phyloP scores from a whole-genome alignment of 1,139 yeast genomes.

The Candida sanyaensis region DNA sequence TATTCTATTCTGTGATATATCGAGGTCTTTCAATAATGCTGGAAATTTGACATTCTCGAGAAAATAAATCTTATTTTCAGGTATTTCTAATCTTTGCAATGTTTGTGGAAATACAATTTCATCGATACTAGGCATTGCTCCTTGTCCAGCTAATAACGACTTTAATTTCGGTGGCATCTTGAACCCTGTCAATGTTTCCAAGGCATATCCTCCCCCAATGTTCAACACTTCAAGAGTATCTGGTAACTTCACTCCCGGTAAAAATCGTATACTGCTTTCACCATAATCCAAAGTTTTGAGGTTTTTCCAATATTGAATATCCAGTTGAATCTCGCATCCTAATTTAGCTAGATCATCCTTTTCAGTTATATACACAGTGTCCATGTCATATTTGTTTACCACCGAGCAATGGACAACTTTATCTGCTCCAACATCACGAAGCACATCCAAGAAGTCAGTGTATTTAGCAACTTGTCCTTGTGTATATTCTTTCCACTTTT shows the following conservation, averaged over 20 bases:
- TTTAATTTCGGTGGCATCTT: slow-evolving; percentile 39
- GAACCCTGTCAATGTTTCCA: slow-evolving; percentile 45
- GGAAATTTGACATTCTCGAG: slow-evolving; percentile 46
- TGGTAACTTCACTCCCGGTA: slow-evolving; percentile 45
- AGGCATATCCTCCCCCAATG: slow-evolving; percentile 43
- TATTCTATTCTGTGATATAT: slow-evolving; percentile 43
- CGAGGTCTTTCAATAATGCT: slow-evolving; percentile 28
- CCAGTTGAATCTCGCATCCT: slow-evolving; percentile 43
- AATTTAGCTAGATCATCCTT: slow-evolving; percentile 33
- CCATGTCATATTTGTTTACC: slow-evolving; percentile 39
- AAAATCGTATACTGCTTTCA: slow-evolving; percentile 37
- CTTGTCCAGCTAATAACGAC: slow-evolving; percentile 34
- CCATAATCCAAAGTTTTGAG: slow-evolving; percentile 40
- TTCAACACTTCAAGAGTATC: slow-evolving; percentile 40
- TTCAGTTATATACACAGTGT: slow-evolving; percentile 38
- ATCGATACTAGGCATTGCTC: slow-evolving; percentile 39
- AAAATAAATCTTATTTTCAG: slow-evolving; percentile 43
- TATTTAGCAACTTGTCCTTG: slow-evolving; percentile 29
- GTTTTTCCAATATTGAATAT: slow-evolving; percentile 38
- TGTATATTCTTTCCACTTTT: slow-evolving; percentile 38
- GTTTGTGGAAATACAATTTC: slow-evolving; percentile 36
- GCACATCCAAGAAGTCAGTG: slow-evolving; percentile 23
- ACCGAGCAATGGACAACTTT: slow-evolving; percentile 43
- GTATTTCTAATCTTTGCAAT: slow-evolving; percentile 34
- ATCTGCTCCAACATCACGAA: slow-evolving; percentile 25